Conservation (phyloP, 768 basidiomycete genomes). For the Glaciozyma martinii region DNA sequence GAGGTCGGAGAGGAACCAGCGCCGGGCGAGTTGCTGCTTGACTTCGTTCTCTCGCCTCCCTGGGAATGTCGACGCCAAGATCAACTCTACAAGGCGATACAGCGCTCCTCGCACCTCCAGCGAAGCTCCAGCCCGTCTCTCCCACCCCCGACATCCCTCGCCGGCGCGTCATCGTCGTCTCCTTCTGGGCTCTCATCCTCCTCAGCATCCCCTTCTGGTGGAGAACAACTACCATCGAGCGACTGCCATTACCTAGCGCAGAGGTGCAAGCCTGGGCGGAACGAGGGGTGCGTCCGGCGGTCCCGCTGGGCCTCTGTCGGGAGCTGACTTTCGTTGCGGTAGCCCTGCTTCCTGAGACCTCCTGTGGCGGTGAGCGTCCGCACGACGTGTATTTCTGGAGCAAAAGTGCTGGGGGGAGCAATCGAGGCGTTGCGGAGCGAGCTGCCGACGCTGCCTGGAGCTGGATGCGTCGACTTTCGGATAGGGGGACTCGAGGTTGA, state of each 20-base stretch:
- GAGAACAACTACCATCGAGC: conserved; percentile 79
- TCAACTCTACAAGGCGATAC: too few species aligned
- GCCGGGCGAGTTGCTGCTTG: neutral
- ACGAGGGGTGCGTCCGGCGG: conserved; percentile 9
- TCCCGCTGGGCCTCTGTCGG: too few species aligned
- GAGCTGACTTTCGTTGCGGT: neutral
- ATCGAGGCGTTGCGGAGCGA: too few species aligned
- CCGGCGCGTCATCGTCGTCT: conserved; percentile 55
- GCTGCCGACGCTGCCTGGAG: too few species aligned
- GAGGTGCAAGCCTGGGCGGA: conserved; percentile 47
- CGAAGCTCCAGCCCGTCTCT: neutral
- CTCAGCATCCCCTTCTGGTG: conserved; percentile 86
- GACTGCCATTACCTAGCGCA: conserved; percentile 59
- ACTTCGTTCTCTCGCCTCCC: neutral
- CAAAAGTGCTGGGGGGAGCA: too few species aligned
- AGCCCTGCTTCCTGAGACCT: conserved; percentile 14
- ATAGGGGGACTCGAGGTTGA: too few species aligned
- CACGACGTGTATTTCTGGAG: too few species aligned
- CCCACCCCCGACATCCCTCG: conserved; percentile 30
- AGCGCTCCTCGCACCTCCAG: neutral
- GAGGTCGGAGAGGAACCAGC: neutral
- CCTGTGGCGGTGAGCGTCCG: too few species aligned
- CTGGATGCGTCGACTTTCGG: too few species aligned
- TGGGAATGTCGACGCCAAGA: too few species aligned
- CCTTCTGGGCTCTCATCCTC: conserved; percentile 69